Evolutionary conservation across 2,329 filamentous ascomycete species (phyloP).

Genomic region (Allantophomopsis cytisporea): DNA sequence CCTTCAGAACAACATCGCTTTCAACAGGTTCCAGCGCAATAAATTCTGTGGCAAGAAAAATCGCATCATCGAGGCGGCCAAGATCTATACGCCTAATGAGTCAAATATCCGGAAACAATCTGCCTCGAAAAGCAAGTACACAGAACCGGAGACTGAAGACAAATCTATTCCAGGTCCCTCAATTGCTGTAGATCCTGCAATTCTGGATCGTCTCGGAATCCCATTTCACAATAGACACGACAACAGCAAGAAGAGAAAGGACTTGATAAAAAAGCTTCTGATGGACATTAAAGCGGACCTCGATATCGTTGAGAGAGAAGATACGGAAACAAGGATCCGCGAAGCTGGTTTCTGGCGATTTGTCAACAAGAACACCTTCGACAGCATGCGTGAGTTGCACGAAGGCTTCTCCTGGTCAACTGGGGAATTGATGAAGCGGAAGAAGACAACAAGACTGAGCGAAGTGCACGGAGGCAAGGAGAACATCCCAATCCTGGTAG

Average conservation of each 20-base stretch:
- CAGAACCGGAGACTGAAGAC: too few relatives aligned
- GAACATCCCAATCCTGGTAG: too few relatives aligned
- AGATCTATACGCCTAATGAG: too few relatives aligned
- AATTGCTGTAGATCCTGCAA: constrained; percentile 8
- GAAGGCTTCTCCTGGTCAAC: constrained; percentile 2
- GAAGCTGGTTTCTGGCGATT: constrained; percentile 18
- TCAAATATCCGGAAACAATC: too few relatives aligned
- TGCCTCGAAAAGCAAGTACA: too few relatives aligned
- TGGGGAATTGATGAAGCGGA: constrained; percentile 1
- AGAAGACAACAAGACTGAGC: neutral
- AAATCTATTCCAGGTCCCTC: too few relatives aligned
- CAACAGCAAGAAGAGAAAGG: constrained; percentile 12
- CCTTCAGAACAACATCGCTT: neutral
- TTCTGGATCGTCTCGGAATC: constrained; percentile 15
- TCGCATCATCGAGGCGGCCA: too few relatives aligned
- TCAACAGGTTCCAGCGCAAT: neutral
- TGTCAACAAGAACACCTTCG: constrained; percentile 10
- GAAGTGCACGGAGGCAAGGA: too few relatives aligned
- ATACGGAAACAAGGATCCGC: constrained; percentile 11
- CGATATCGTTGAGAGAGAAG: constrained; percentile 11
- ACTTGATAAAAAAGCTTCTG: constrained; percentile 13
- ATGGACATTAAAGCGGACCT: constrained; percentile 14
- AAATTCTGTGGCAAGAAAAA: neutral
- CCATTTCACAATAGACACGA: constrained; percentile 7
- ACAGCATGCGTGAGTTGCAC: constrained; percentile 1